Base-by-base conservation (phyloP, 1,139 yeast species). In the Cylindricascospora bacillispora region DNA sequence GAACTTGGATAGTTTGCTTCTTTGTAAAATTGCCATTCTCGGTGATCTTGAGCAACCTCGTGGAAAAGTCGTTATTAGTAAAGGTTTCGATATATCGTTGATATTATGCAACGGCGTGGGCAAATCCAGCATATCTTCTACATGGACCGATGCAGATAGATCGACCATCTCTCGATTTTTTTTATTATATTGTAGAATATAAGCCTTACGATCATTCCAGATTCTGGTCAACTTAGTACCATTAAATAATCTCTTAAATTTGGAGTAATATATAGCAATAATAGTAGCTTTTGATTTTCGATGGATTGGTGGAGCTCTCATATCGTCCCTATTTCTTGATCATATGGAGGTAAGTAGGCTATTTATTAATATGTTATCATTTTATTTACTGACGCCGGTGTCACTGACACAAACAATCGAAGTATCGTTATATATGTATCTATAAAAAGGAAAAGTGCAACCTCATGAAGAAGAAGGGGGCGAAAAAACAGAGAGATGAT, bases 291-390 rank as follows among this genome's bases (percentile, higher is more conserved):
- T 46, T 1, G 54, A 44, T 24, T 35, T 44, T 30, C 55, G 41
- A 9, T 49, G 49, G 4, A 43, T 42, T 5, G 57, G 57, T 22
- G 53, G 53, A 7, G 52, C 54, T 32, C 55, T 46, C 57, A 52
- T 52, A 3, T 15, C 24, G 6, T 23, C n/a, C 18, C 2, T 17
- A 17, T 20, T 28, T n/a, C n/a, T n/a, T n/a, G n/a, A n/a, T n/a
- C 21, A 18, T 18, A 18, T 18, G 20, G 20, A 18, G 7, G 20
- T 18, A 18, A 10, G 20, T 18, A 18, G 7, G 26, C 14, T 22
- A 24, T 5, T n/a, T n/a, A n/a, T n/a, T n/a, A n/a, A n/a, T n/a
- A n/a, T n/a, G n/a, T n/a, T n/a, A n/a, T n/a, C n/a, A n/a, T n/a
- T n/a, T n/a, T n/a, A n/a, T n/a, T n/a, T n/a, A n/a, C n/a, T n/a